phyloP scores from a whole-genome alignment of 139 green algal genomes.

The Asterochloris erici region DNA sequence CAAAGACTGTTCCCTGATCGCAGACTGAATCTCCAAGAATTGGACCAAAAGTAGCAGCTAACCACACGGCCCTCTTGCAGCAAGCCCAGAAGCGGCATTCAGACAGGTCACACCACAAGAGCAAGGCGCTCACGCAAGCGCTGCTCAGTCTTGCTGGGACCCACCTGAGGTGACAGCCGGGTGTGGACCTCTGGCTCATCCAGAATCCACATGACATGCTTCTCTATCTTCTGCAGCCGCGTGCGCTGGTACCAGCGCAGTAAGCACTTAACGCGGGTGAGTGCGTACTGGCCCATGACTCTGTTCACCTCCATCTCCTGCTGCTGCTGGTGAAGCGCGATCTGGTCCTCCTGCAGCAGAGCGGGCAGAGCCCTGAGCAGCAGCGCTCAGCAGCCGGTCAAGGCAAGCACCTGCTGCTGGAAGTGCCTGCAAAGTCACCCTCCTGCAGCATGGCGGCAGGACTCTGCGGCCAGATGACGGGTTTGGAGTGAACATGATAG shows the following conservation, averaged over 20 bases:
- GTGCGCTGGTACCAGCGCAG: conserved; percentile 39
- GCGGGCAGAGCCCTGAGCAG: not conserved
- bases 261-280: conserved; percentile 36
- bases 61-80: too few relatives aligned
- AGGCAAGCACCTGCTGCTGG: not conserved
- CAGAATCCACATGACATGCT: conserved; percentile 39
- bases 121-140: too few relatives aligned
- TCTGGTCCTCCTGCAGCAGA: not conserved
- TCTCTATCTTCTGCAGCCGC: conserved; percentile 45
- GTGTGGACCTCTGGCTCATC: conserved; percentile 25
- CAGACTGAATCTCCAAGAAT: too few relatives aligned
- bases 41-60: too few relatives aligned
- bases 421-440: not conserved
- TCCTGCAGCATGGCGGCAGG: too few relatives aligned
- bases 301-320: conserved; percentile 26
- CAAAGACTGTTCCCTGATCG: too few relatives aligned
- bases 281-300: conserved; percentile 31
- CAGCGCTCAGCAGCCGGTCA: not conserved
- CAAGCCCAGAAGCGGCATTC: too few relatives aligned
- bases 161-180: conserved; percentile 28
- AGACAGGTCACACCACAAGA: too few relatives aligned
- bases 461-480: too few relatives aligned
- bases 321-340: conserved; percentile 1
- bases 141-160: too few relatives aligned
- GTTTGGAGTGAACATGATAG: too few relatives aligned